phyloP scores from a whole-genome alignment of 192 early-diverging fungal species.

The Chytriomyces confervae region DNA sequence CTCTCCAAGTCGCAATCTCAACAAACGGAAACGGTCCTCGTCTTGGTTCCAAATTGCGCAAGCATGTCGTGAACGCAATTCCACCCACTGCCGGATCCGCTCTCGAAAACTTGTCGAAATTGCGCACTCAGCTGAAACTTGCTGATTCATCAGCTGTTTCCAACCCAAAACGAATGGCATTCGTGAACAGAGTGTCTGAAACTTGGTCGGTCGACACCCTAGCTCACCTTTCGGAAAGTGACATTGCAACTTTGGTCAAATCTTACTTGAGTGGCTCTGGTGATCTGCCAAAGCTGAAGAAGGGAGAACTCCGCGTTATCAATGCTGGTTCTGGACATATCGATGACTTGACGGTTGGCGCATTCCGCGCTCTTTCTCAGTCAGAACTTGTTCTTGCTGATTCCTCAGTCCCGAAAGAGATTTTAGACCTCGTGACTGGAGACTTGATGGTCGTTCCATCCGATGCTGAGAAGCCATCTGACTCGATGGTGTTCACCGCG shows the following conservation, averaged over 20 bases:
- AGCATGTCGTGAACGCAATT: conserved; percentile 68
- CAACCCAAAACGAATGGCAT: conserved; percentile 72
- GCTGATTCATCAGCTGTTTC: conserved; percentile 61
- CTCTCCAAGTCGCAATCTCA: conserved; percentile 87
- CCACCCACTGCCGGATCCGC: conserved; percentile 72
- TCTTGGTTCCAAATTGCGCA: conserved; percentile 77
- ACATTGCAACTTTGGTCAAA: conserved; percentile 37
- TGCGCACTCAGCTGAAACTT: conserved; percentile 55
- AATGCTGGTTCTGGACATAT: conserved; percentile 27
- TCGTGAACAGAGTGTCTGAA: conserved; percentile 82
- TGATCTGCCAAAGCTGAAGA: conserved; percentile 10
- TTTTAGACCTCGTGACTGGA: conserved; percentile 29
- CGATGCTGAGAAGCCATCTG: neutral
- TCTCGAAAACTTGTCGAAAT: conserved; percentile 67
- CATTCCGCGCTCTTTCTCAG: conserved; percentile 28
- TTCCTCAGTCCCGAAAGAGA: conserved; percentile 26
- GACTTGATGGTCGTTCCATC: conserved; percentile 24
- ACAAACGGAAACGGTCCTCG: conserved; percentile 86
- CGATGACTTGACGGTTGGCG: conserved; percentile 34
- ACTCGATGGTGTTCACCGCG: conserved; percentile 16
- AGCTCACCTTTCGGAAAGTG: conserved; percentile 66
- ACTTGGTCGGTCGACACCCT: conserved; percentile 81
- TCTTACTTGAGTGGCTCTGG: neutral
- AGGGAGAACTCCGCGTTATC: conserved; percentile 32
- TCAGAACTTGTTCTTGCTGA: conserved; percentile 39